Percentiles rank a stretch among this genome's conserved stretches.
Evolutionary conservation across 176 grass and related monocot genomes (phyloP).

Genomic region (Rhynchospora tenuis): DNA sequence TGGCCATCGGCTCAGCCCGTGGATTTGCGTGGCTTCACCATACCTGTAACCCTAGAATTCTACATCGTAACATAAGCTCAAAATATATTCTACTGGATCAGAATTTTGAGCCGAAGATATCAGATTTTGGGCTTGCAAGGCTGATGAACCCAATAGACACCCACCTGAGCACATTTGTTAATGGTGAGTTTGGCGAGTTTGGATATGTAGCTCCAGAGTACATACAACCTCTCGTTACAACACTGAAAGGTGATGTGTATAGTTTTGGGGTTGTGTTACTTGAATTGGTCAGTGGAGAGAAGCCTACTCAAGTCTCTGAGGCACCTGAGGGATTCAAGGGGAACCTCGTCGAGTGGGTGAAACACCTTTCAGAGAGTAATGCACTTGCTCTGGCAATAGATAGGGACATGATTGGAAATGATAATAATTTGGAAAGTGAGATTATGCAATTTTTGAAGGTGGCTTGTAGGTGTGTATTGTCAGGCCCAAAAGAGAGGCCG

Average conservation of each 20-base stretch:
- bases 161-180: conserved; percentile 91
- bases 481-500: conserved; percentile 61
- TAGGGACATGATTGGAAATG: conserved; percentile 53
- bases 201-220: conserved; percentile 90
- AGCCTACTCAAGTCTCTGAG: conserved; percentile 68
- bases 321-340: conserved; percentile 66
- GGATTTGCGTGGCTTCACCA: conserved; percentile 89
- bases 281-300: conserved; percentile 66
- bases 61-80: conserved; percentile 92
- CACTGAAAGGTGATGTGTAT: conserved; percentile 74
- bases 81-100: conserved; percentile 83
- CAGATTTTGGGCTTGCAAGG: conserved; percentile 84
- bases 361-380: conserved; percentile 46
- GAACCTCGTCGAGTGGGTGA: conserved; percentile 75
- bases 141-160: conserved; percentile 91
- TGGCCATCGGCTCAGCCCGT: conserved; percentile 68
- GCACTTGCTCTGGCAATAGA: conserved; percentile 56
- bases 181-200: conserved; percentile 79
- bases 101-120: conserved; percentile 73
- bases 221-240: conserved; percentile 53
- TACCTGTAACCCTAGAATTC: conserved; percentile 78
- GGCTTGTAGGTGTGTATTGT: conserved; percentile 50
- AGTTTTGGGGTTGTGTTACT: conserved; percentile 81
- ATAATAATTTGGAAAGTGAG: conserved; percentile 32
- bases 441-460: conserved; percentile 79